Base-by-base conservation (phyloP, 805 yeast genomes). In the Millerago galiae region DNA sequence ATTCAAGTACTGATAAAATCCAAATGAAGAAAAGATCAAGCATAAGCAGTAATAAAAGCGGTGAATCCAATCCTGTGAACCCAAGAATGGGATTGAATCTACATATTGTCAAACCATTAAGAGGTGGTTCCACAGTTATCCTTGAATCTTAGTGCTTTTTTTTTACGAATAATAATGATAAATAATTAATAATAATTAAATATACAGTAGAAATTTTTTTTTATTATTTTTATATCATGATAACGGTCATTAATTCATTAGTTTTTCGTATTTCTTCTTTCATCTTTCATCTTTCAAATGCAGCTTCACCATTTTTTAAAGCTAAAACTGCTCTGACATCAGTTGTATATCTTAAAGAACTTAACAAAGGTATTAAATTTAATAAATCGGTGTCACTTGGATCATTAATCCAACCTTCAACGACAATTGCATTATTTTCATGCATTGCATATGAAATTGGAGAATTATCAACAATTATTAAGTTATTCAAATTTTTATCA, bases 401-500 rank as follows among this genome's bases (percentile, higher is more conserved):
- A 62, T 93, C 99, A 57, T 85, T 87, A 48, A 93, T 88, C 99
- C 99, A 93, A 36, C 99, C 98, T 63, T 90, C 96, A 7, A 93
- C 88, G 66, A 83, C 80, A 17, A 93, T 82, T 2, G 96, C 99
- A 56, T 93, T 93, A 51, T 81, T 81, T 45, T 80, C 86, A 60
- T 91, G 90, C 60, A 77, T 65, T 13, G 87, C 81, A 60, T 86
- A 93, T 56, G 95, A 83, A 21, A 89, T 75, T 1, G 98, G 98
- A 10, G 96, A 88, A 65, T 93, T 93, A 65, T 93, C 99, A 39
- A 93, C 73, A 30, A 93, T 82, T 44, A 91, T 69, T 32, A 85
- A 75, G 52, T 77, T 77, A 46, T 81, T 73, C 41, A 85, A 74
- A 55, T 80, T 93, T 52, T 51, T 48, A 39, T 66, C 64, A 42